Evolutionary conservation across 805 yeast genomes (phyloP).

Genomic region (Hanseniaspora hatyaiensis): DNA sequence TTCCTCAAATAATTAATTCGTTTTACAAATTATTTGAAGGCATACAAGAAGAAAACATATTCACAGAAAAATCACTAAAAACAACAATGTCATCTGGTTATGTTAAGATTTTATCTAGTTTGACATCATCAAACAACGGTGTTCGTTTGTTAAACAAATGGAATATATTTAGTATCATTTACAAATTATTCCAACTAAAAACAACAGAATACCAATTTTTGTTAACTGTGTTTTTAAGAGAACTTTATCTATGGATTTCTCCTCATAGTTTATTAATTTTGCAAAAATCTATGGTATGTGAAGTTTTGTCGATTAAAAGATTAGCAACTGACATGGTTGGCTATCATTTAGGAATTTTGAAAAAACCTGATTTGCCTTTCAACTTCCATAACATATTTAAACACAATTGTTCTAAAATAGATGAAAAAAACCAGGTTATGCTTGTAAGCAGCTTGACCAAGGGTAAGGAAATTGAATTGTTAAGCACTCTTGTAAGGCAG

Average conservation of each 20-base stretch:
- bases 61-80: conserved; percentile 48
- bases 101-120: conserved; percentile 61
- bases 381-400: not conserved
- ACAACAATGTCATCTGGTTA: conserved; percentile 65
- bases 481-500: conserved; percentile 40
- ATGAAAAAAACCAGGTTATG: not conserved
- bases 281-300: conserved; percentile 49
- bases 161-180: conserved; percentile 72
- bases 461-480: conserved; percentile 31
- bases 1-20: conserved; percentile 83
- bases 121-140: conserved; percentile 53
- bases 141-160: conserved; percentile 60
- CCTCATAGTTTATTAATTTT: conserved; percentile 61
- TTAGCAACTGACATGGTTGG: conserved; percentile 48
- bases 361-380: conserved; percentile 3
- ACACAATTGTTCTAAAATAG: not conserved
- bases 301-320: conserved; percentile 40
- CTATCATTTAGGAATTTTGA: conserved; percentile 16
- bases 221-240: conserved; percentile 44
- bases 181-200: conserved; percentile 50
- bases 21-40: conserved; percentile 38
- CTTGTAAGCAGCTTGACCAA: conserved; percentile 2
- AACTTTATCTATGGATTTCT: conserved; percentile 47
- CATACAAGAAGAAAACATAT: conserved; percentile 39
- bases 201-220: conserved; percentile 44